phyloP scores from a whole-genome alignment of 306 rosid species.

The Trichosanthes cucumerina region DNA sequence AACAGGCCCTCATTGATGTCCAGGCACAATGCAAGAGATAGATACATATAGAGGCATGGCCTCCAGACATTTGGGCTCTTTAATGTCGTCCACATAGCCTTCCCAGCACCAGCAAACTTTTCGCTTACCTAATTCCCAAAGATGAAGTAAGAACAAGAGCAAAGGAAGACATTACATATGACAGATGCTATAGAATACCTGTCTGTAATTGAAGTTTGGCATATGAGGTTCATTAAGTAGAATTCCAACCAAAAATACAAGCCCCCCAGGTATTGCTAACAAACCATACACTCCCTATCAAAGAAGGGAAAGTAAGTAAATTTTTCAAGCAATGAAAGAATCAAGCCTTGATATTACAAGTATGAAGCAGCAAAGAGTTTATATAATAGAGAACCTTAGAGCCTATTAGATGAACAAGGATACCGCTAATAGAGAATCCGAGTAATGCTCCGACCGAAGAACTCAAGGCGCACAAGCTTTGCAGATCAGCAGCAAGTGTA shows the following conservation, averaged over 20 bases:
- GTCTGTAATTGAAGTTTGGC: conserved; percentile 42
- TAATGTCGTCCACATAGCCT: conserved; percentile 77
- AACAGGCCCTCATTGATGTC: conserved; percentile 80
- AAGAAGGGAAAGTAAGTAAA: conserved; percentile 10
- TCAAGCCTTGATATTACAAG: not conserved
- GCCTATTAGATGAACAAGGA: conserved; percentile 81
- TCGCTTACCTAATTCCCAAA: conserved; percentile 47
- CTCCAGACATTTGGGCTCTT: conserved; percentile 69
- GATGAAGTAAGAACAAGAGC: conserved; percentile 15
- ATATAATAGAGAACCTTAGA: conserved; percentile 50
- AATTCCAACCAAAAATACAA: conserved; percentile 52
- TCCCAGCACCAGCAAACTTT: conserved; percentile 59
- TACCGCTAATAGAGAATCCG: conserved; percentile 77
- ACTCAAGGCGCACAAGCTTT: conserved; percentile 88
- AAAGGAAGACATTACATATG: not conserved
- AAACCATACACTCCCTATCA: conserved; percentile 79
- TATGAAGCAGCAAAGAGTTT: not conserved
- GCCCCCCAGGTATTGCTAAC: conserved; percentile 77
- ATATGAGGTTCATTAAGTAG: conserved; percentile 57
- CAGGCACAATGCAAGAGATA: conserved; percentile 70
- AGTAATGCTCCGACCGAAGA: conserved; percentile 69
- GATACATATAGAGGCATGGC: conserved; percentile 82
- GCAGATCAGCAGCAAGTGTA: conserved; percentile 79
- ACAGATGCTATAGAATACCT: conserved; percentile 37
- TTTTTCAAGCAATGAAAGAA: conserved; percentile 8